Evolutionary conservation across 2,329 filamentous ascomycete genomes (phyloP).

Genomic region (Apiospora rasikravindrae): DNA sequence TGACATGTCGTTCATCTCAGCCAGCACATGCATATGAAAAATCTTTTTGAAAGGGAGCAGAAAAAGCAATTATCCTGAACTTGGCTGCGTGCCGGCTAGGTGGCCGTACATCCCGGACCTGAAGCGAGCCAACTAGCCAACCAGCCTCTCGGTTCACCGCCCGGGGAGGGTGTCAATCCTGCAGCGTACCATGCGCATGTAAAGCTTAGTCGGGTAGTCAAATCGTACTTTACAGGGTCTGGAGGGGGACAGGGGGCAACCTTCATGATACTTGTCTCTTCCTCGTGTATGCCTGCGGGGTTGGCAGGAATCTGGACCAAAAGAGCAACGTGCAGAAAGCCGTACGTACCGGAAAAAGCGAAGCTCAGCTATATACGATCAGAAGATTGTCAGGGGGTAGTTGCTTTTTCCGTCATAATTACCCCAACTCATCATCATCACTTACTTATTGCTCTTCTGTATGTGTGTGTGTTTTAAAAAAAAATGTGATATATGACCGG

Average conservation of each 20-base stretch:
- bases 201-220: background rate
- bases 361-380: background rate
- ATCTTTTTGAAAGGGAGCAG: no score
- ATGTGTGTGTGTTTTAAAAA: no score
- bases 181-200: background rate
- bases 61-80: background rate
- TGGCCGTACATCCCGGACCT: background rate
- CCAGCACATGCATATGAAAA: background rate
- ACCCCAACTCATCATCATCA: background rate
- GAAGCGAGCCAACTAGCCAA: background rate
- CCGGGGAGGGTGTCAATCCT: background rate
- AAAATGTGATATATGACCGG: background rate
- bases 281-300: background rate
- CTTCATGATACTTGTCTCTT: background rate
- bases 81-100: background rate
- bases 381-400: background rate
- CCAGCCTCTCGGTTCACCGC: background rate
- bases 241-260: no score
- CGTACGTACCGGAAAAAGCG: background rate
- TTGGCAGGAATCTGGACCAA: background rate
- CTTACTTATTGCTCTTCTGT: no score
- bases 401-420: background rate
- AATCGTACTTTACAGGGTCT: background rate
- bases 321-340: background rate
- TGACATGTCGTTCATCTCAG: background rate